phyloP scores from a whole-genome alignment of 768 basidiomycete genomes.

The Leucocoprinus birnbaumii region DNA sequence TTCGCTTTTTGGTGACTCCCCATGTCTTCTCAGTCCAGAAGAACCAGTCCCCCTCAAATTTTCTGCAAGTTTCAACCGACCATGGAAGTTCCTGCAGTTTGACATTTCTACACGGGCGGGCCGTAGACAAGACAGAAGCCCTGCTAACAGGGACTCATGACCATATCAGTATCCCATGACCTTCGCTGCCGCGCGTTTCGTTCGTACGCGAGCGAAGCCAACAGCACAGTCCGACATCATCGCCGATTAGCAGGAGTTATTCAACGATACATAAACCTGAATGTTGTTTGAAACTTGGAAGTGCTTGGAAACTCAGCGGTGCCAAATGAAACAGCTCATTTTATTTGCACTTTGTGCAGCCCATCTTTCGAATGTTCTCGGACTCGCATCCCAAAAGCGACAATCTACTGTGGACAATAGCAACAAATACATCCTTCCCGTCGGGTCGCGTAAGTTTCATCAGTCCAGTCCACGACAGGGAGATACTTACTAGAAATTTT shows the following conservation, averaged over 20 bases:
- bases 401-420: conserved; percentile 22
- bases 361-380: not conserved
- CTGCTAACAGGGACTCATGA: not conserved
- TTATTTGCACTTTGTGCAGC: not conserved
- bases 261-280: not conserved
- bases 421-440: conserved; percentile 19
- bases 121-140: not conserved
- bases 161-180: not conserved
- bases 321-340: not conserved
- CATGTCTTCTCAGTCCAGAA: no score
- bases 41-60: no score
- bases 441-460: conserved; percentile 18
- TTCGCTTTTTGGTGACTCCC: no score
- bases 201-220: not conserved
- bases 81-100: no score
- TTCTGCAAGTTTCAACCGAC: no score
- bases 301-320: no score
- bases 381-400: conserved; percentile 3
- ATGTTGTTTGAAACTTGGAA: not conserved
- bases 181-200: not conserved
- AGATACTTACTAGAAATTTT: no score
- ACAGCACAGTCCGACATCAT: not conserved
- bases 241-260: not conserved
- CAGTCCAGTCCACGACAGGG: no score
- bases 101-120: not conserved